Evolutionary conservation across 768 basidiomycete genomes (phyloP), one percentile per base, ranked within the genome.

Genomic region (Boletus coccyginus): DNA sequence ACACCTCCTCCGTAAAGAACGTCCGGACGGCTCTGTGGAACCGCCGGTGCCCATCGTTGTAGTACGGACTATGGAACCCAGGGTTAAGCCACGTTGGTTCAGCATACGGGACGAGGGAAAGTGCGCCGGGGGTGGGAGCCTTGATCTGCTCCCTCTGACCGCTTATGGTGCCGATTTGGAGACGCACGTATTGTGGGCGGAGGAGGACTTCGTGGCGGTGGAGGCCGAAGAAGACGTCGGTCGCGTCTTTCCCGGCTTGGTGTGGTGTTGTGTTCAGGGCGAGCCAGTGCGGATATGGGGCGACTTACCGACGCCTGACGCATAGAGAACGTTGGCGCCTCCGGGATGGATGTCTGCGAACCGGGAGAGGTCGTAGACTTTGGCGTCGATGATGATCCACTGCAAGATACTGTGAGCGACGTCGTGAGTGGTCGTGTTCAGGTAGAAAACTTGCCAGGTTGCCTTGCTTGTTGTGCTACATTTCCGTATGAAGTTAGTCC

Each of bases 271-370:
- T 7, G 40, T 16, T 38, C 40, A 47, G 19, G 29, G 19, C 33
- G 52, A 33, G 32, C 27, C 0, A 7, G 17, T 19, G 35, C 14
- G 19, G 11, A 17, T 10, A 19, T 41, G 16, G 7, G 16, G 17
- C 19, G 41, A 53, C 82, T 62, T 64, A 88, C 90, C 89, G 50
- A 96, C 79, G 38, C 78, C 73, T 11, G 81, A 72, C 19, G 86
- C 82, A 60, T 81, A 81, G 31, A 92, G 75, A 7, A 96, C 92
- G 35, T 83, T 86, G 29, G 82, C 69, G 11, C 94, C 94, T 50
- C 94, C 83, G 1, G 93, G 95, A 66, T 98, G 95, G 48, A 97
- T 73, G 57, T 84, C 76, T 24, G 84, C 86, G 63, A 98, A 97
- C 57, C 81, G 85, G 39, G 88, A 83, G 32, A 98, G 70, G 66